Conservation (phyloP, 2,329 filamentous ascomycete genomes). For the Neonectria ditissima region DNA sequence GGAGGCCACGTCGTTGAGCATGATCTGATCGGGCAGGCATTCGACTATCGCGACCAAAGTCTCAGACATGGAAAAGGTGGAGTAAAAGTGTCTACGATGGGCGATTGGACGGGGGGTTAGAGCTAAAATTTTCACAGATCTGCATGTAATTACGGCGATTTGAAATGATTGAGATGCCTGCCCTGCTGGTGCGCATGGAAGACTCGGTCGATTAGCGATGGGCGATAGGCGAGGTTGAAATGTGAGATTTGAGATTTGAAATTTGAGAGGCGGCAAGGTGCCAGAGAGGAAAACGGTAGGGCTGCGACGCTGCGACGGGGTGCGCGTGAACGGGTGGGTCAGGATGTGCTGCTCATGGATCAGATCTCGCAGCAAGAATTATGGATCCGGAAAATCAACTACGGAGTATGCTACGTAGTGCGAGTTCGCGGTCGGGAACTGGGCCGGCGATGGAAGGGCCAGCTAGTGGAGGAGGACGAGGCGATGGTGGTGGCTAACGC, state of each 20-base stretch:
- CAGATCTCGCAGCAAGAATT: constrained; percentile 23
- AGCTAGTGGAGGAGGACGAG: background rate
- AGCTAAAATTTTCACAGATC: too few species aligned
- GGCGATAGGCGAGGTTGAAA: constrained; percentile 1
- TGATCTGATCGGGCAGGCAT: background rate
- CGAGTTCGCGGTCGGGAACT: background rate
- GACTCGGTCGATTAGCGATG: background rate
- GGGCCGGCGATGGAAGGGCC: background rate
- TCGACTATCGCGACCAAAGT: background rate
- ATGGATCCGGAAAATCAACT: background rate
- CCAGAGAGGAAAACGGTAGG: constrained; percentile 8
- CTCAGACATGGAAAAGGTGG: background rate
- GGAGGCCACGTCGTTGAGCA: background rate
- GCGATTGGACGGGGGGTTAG: background rate
- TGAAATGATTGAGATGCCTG: background rate
- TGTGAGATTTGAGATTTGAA: background rate
- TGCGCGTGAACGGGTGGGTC: constrained; percentile 28
- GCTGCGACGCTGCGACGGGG: background rate
- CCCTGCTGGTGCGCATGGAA: background rate
- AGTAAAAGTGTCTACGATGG: background rate
- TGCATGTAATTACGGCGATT: background rate
- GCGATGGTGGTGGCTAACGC: background rate
- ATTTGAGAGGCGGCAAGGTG: constrained; percentile 1
- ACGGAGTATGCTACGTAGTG: too few species aligned
- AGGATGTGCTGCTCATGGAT: constrained; percentile 15